Conservation (phyloP, 768 basidiomycete species). For the Myochromella boudieri region DNA sequence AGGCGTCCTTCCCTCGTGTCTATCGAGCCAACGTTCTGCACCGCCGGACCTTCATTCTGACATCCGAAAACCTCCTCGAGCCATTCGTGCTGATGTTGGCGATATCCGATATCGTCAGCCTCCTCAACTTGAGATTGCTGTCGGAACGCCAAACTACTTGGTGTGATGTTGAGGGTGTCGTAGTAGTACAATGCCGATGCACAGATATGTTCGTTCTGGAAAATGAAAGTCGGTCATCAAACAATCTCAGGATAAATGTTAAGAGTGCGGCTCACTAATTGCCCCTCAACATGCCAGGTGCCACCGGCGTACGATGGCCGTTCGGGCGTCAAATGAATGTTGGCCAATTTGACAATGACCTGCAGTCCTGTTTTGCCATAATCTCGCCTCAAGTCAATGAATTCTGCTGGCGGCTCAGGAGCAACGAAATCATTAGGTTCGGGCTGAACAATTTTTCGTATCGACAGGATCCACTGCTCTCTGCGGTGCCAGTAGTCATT, state of each 20-base stretch:
- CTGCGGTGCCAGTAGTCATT: conserved; percentile 16
- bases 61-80: conserved; percentile 6
- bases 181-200: conserved; percentile 27
- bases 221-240: not conserved
- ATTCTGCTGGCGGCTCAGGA: not conserved
- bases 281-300: conserved; percentile 39
- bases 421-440: conserved; percentile 14
- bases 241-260: not conserved
- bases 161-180: conserved; percentile 30
- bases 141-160: conserved; percentile 30
- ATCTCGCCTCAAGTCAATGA: conserved; percentile 12
- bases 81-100: conserved; percentile 23
- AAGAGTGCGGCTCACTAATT: conserved; percentile 13
- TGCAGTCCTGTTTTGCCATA: conserved; percentile 22
- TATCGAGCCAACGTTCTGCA: conserved; percentile 11
- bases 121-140: conserved; percentile 11
- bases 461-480: conserved; percentile 9
- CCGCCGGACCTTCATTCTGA: conserved; percentile 1
- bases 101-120: conserved; percentile 11
- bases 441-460: conserved; percentile 13
- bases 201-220: conserved; percentile 26
- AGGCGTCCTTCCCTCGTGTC: conserved; percentile 15
- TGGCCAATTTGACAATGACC: conserved; percentile 32
- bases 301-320: conserved; percentile 36
- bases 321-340: conserved; percentile 34